Percentiles rank a stretch among this genome's conserved stretches.
These are phyloP conservation scores for Hymenoscyphus fructigenus DNA, from an alignment of 2,329 filamentous ascomycete genomes.

Conservation along the genomic window DNA sequence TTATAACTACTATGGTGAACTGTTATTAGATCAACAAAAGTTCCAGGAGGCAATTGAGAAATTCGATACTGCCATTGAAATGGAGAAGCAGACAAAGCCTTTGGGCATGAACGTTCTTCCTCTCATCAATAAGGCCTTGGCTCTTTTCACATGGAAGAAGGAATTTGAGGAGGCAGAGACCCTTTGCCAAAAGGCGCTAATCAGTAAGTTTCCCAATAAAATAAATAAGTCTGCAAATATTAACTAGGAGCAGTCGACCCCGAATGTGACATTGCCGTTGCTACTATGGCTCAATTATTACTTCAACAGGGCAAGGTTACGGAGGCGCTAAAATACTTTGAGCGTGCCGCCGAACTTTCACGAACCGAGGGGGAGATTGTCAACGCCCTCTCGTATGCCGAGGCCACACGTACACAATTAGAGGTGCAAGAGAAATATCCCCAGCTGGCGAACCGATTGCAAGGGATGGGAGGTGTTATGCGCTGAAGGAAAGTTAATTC, in stretches of 20 bases:
- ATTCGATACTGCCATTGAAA: conserved; percentile 97
- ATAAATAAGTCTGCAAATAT: conserved; percentile 7
- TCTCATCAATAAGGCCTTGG: conserved; percentile 96
- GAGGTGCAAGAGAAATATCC: conserved; percentile 88
- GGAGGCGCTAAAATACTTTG: conserved; percentile 94
- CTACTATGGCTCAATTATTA: conserved; percentile 96
- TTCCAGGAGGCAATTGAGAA: conserved; percentile 95
- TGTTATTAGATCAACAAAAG: conserved; percentile 94
- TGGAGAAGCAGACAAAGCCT: conserved; percentile 93
- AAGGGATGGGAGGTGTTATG: conserved; percentile 50
- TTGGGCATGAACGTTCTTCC: conserved; percentile 97
- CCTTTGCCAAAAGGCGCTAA: conserved; percentile 94
- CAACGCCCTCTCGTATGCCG: conserved; percentile 93
- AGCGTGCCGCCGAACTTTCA: conserved; percentile 90
- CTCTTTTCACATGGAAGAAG: conserved; percentile 97
- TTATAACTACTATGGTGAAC: conserved; percentile 99
- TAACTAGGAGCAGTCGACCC: conserved; percentile 70
- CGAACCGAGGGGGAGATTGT: conserved; percentile 94
- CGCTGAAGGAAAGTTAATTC: conserved; percentile 24
- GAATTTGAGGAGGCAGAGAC: conserved; percentile 94
- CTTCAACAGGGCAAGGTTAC: conserved; percentile 97
- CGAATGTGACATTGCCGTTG: conserved; percentile 97
- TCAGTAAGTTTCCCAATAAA: conserved; percentile 65
- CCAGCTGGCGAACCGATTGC: conserved; percentile 70
- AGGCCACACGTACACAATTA: conserved; percentile 93